These are phyloP conservation scores for Eimeria acervulina DNA, from an alignment of 169 alveolate genomes.

Conservation along the genomic window DNA sequence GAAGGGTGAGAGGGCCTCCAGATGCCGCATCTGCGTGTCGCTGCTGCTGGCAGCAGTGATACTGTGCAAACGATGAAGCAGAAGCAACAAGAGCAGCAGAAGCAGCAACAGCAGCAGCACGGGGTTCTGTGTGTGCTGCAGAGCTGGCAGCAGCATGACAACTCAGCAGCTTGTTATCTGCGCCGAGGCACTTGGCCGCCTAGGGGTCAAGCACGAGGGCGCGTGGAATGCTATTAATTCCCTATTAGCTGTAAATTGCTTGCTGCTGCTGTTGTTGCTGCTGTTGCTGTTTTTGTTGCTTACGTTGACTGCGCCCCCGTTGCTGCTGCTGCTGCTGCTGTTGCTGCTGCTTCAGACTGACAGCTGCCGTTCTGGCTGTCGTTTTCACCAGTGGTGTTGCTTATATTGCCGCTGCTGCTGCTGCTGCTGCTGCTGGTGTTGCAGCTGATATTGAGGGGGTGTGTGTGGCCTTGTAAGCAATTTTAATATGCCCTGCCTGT, in stretches of 20 bases:
- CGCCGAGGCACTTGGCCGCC: neutral
- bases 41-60: too few species aligned
- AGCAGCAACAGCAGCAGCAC: slow-evolving; percentile 52
- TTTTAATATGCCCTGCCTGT: too few species aligned
- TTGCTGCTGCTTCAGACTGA: neutral
- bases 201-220: slow-evolving; percentile 38
- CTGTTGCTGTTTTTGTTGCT: neutral
- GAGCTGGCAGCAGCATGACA: slow-evolving; percentile 61
- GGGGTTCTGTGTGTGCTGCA: slow-evolving; percentile 3
- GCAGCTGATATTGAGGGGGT: neutral
- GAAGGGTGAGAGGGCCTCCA: neutral
- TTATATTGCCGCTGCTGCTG: neutral
- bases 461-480: neutral
- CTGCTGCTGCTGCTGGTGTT: neutral
- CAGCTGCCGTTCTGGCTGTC: neutral
- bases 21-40: neutral
- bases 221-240: slow-evolving; percentile 1
- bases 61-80: neutral
- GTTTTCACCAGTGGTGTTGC: neutral
- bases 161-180: neutral
- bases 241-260: neutral
- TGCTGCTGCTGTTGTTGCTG: slow-evolving; percentile 6
- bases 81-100: slow-evolving; percentile 31
- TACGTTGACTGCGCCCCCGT: neutral
- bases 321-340: neutral